phyloP scores from a whole-genome alignment of 1,284 basidiomycete genomes.

The Volvariella volvacea region DNA sequence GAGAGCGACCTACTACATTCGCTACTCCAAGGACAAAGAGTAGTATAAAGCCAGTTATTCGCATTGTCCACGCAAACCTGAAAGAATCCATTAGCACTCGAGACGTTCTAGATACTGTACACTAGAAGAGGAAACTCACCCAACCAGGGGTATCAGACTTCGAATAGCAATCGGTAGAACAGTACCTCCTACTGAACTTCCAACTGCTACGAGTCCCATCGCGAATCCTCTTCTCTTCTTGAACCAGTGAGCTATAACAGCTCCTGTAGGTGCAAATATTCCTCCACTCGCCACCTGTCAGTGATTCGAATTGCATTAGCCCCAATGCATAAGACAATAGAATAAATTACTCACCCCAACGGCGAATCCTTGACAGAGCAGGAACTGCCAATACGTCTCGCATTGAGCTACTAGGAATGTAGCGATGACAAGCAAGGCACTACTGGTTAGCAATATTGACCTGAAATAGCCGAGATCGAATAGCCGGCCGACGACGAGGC shows the following conservation, averaged over 20 bases:
- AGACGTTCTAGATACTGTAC: slow-evolving; percentile 10
- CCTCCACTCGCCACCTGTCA: slow-evolving; percentile 34
- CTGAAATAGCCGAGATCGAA: slow-evolving; percentile 56
- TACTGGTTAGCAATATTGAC: slow-evolving; percentile 35
- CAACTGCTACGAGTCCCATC: slow-evolving; percentile 34
- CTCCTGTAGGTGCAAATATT: slow-evolving; percentile 41
- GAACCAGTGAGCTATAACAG: slow-evolving; percentile 48
- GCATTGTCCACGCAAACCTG: slow-evolving; percentile 59
- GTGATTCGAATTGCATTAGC: background rate
- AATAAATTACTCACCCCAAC: slow-evolving; percentile 33
- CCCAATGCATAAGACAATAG: background rate
- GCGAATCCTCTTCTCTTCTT: slow-evolving; percentile 33
- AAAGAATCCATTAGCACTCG: background rate
- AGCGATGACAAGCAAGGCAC: slow-evolving; percentile 37
- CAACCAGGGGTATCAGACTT: slow-evolving; percentile 37
- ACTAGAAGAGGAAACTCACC: slow-evolving; percentile 19
- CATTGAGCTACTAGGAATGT: slow-evolving; percentile 53
- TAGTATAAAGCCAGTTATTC: slow-evolving; percentile 49
- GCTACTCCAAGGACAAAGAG: slow-evolving; percentile 33
- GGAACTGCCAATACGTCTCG: slow-evolving; percentile 51
- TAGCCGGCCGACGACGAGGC: slow-evolving; percentile 42
- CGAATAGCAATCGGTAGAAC: slow-evolving; percentile 39
- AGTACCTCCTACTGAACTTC: slow-evolving; percentile 41
- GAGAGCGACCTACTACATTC: slow-evolving; percentile 27
- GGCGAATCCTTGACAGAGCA: slow-evolving; percentile 48